phyloP scores from a whole-genome alignment of 73 alveolate genomes.

The Symbiodinium pilosum region DNA sequence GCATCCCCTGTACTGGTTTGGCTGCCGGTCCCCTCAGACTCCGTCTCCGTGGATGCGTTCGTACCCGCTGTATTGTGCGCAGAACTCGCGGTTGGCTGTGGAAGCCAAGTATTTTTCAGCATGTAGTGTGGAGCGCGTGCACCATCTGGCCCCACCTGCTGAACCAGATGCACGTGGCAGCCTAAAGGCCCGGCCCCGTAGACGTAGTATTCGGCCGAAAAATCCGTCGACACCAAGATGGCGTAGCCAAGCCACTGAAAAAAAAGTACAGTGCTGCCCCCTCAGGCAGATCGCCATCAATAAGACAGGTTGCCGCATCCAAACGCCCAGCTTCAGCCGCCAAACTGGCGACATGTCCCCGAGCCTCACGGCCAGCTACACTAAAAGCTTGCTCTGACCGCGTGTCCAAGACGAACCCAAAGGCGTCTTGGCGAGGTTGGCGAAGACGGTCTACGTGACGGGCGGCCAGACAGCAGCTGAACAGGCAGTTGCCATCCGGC shows the following conservation, averaged over 20 bases:
- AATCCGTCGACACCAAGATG: background rate
- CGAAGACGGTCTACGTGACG: background rate
- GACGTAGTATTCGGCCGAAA: background rate
- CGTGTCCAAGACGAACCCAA: background rate
- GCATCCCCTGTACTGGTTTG: no score
- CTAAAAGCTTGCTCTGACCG: background rate
- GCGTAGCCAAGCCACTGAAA: background rate
- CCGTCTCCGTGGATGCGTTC: no score
- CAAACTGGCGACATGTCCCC: background rate
- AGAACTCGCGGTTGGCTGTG: no score
- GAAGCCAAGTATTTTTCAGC: background rate
- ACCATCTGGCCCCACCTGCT: background rate
- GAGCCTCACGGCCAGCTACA: background rate
- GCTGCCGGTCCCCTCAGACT: no score
- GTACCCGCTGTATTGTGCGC: no score
- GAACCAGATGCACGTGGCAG: background rate
- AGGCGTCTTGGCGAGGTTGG: background rate
- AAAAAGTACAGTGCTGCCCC: background rate
- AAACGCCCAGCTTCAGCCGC: no score
- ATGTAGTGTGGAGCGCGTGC: background rate
- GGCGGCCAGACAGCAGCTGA: background rate
- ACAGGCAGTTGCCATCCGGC: constrained; percentile 1
- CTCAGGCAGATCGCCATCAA: background rate
- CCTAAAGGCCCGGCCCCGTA: background rate
- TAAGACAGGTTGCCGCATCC: background rate